A percentile compares a stretch with the other conserved stretches of the same genome.
These are phyloP conservation scores for Sporobolomyces roseus DNA, from an alignment of 768 basidiomycete species.

Conservation along the genomic window DNA sequence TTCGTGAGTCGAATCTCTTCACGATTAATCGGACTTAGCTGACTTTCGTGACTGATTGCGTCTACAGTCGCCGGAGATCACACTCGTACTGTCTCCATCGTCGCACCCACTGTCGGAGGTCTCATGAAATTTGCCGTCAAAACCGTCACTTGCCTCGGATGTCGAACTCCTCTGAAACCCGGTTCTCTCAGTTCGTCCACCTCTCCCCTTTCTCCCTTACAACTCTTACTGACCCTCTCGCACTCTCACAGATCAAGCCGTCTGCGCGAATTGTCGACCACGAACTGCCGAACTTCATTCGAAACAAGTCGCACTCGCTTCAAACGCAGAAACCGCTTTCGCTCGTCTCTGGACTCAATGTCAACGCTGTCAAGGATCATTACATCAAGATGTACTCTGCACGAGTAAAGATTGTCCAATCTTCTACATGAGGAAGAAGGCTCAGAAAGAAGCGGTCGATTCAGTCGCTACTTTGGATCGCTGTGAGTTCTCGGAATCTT, in stretches of 20 bases:
- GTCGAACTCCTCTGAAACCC: slow-evolving; percentile 73
- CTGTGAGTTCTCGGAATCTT: slow-evolving; percentile 57
- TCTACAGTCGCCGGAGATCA: slow-evolving; percentile 85
- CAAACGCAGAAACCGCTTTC: slow-evolving; percentile 81
- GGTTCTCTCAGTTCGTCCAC: slow-evolving; percentile 23
- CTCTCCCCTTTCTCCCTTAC: neutral
- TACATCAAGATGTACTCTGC: slow-evolving; percentile 80
- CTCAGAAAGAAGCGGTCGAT: slow-evolving; percentile 96
- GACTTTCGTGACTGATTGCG: no score
- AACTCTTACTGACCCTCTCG: neutral
- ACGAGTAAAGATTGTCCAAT: slow-evolving; percentile 97
- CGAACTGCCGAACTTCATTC: slow-evolving; percentile 84
- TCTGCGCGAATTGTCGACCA: slow-evolving; percentile 88
- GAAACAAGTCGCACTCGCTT: slow-evolving; percentile 70
- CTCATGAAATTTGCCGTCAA: slow-evolving; percentile 99
- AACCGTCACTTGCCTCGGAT: slow-evolving; percentile 88
- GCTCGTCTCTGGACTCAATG: slow-evolving; percentile 97
- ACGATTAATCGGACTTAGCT: neutral
- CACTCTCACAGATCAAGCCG: slow-evolving; percentile 66
- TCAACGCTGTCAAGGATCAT: slow-evolving; percentile 93
- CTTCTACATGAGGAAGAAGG: slow-evolving; percentile 97
- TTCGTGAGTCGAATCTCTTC: slow-evolving; percentile 48
- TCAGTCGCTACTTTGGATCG: slow-evolving; percentile 71
- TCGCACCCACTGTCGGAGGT: slow-evolving; percentile 92
- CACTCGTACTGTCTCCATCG: slow-evolving; percentile 89